Evolutionary conservation across 345 rosid species (phyloP).

Genomic region (Melaleuca quinquenervia): DNA sequence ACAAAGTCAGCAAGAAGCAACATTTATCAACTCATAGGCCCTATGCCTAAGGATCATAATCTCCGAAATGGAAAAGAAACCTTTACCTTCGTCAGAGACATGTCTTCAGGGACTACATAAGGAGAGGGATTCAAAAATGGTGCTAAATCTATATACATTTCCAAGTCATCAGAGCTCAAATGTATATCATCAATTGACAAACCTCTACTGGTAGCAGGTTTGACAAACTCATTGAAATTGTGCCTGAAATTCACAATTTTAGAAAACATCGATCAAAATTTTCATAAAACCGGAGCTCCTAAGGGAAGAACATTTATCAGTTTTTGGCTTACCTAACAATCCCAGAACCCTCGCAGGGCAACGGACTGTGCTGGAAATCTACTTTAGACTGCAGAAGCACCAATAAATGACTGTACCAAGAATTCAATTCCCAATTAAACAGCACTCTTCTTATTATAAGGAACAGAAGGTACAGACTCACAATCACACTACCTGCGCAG

Average conservation of each 20-base stretch:
- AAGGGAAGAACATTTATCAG: neutral
- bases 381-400: slow-evolving; percentile 94
- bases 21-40: neutral
- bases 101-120: slow-evolving; percentile 87
- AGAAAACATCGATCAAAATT: neutral
- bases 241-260: slow-evolving; percentile 42
- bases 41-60: neutral
- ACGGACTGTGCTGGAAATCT: slow-evolving; percentile 94
- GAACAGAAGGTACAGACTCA: neutral
- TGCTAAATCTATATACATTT: slow-evolving; percentile 95
- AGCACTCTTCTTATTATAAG: neutral
- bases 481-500: slow-evolving; percentile 69
- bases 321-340: slow-evolving; percentile 33
- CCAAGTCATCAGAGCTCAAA: slow-evolving; percentile 77
- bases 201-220: slow-evolving; percentile 94
- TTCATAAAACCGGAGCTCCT: neutral
- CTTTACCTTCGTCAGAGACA: slow-evolving; percentile 92
- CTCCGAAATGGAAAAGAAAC: neutral
- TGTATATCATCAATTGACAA: slow-evolving; percentile 69
- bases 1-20: slow-evolving; percentile 4
- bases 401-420: slow-evolving; percentile 68
- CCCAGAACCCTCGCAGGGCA: slow-evolving; percentile 55
- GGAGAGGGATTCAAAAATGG: slow-evolving; percentile 96
- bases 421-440: neutral
- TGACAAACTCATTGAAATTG: slow-evolving; percentile 78